These are phyloP conservation scores for Trametes cinnabarina DNA, from an alignment of 768 basidiomycete species.

Conservation along the genomic window DNA sequence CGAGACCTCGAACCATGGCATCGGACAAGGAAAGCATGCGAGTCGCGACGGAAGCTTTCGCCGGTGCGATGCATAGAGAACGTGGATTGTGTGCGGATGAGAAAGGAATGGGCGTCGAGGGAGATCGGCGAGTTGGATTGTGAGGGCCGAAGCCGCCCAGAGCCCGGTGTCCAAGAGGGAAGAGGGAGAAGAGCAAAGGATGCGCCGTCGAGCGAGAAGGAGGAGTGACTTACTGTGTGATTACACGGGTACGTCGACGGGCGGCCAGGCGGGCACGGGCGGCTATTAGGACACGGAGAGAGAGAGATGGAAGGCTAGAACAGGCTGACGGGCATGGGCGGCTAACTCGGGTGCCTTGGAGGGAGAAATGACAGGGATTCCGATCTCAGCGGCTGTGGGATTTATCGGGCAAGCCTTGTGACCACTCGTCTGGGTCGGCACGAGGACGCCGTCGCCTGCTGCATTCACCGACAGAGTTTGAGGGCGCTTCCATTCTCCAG, in stretches of 20 bases:
- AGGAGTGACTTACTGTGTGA: neutral
- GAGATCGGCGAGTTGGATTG: neutral
- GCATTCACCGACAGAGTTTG: constrained; percentile 10
- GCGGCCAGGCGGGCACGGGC: neutral
- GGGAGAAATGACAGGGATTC: constrained; percentile 19
- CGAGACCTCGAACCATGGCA: neutral
- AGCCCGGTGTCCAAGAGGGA: neutral
- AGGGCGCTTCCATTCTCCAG: constrained; percentile 20
- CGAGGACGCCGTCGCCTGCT: constrained; percentile 19
- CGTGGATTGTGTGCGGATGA: neutral
- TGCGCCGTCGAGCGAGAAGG: neutral
- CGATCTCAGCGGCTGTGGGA: constrained; percentile 26
- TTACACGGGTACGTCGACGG: too few relatives aligned
- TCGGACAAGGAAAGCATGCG: neutral
- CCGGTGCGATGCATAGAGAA: neutral
- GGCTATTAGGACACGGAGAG: too few relatives aligned
- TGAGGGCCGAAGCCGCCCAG: neutral
- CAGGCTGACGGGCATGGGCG: constrained; percentile 15
- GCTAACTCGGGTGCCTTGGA: constrained; percentile 21
- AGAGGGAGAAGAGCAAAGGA: neutral
- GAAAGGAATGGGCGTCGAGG: neutral
- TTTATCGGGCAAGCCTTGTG: constrained; percentile 22
- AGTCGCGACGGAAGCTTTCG: neutral
- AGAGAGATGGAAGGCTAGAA: constrained; percentile 7
- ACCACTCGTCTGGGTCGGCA: constrained; percentile 12